phyloP scores from a whole-genome alignment of 805 yeast genomes.

The Ogataea philodendri region DNA sequence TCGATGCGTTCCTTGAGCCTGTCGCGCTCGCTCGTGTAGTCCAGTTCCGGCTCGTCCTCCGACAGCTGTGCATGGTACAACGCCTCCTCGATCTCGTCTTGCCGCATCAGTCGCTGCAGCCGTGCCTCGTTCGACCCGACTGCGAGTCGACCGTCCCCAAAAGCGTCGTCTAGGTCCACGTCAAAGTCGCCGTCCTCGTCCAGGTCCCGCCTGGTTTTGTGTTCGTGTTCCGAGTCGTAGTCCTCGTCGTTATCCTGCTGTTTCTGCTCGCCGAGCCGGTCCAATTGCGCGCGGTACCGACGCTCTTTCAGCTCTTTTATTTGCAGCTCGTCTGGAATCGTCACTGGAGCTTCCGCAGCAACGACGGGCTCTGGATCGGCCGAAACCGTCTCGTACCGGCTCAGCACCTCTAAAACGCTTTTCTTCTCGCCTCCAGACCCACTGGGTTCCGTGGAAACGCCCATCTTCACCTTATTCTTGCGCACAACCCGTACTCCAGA shows the following conservation, averaged over 20 bases:
- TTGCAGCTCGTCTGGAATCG: conserved; percentile 19
- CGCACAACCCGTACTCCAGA: conserved; percentile 4
- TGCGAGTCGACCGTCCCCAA: conserved; percentile 32
- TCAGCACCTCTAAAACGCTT: conserved; percentile 7
- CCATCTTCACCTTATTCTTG: conserved; percentile 2
- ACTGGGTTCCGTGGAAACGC: not conserved
- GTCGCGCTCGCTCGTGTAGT: conserved; percentile 5
- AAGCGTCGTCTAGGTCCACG: conserved; percentile 23
- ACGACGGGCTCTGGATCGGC: not conserved
- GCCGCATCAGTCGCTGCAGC: conserved; percentile 26
- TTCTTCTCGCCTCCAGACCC: not conserved
- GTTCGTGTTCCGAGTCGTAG: conserved; percentile 21
- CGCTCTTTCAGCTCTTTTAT: conserved; percentile 27
- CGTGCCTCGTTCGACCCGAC: conserved; percentile 28
- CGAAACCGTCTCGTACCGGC: conserved; percentile 4
- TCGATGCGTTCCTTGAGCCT: conserved; percentile 3
- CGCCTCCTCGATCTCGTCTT: conserved; percentile 36
- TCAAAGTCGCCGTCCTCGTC: conserved; percentile 18
- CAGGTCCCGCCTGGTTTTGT: conserved; percentile 7
- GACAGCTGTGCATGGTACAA: conserved; percentile 31
- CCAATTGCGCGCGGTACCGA: conserved; percentile 14
- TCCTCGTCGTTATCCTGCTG: conserved; percentile 22
- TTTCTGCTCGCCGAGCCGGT: conserved; percentile 15
- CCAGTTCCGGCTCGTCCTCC: conserved; percentile 16
- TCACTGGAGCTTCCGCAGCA: conserved; percentile 8